phyloP scores from a whole-genome alignment of 345 rosid genomes.

The Populus deltoides region DNA sequence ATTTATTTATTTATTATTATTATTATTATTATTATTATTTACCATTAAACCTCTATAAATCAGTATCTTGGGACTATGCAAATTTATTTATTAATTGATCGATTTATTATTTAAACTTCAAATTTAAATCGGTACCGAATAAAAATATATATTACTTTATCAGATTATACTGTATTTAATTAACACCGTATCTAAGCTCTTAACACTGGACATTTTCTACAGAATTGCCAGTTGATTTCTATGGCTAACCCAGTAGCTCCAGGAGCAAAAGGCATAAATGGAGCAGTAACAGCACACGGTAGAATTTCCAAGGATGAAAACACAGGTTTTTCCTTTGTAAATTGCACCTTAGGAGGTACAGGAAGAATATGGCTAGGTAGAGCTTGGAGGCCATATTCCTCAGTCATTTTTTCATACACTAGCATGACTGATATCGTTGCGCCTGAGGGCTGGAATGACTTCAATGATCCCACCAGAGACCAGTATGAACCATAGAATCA shows the following conservation, averaged over 20 bases:
- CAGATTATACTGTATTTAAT: no score
- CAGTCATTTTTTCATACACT: constrained; percentile 60
- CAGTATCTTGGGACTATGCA: no score
- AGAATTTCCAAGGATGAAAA: constrained; percentile 67
- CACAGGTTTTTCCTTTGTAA: constrained; percentile 65
- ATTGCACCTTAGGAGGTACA: constrained; percentile 68
- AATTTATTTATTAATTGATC: no score
- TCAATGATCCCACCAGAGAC: constrained; percentile 77
- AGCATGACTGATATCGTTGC: constrained; percentile 75
- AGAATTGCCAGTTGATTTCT: constrained; percentile 72
- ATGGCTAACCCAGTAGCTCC: constrained; percentile 67
- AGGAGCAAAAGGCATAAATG: constrained; percentile 58
- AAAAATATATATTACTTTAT: no score
- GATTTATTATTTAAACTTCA: no score
- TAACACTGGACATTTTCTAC: not conserved
- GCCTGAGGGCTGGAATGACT: constrained; percentile 86
- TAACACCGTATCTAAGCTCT: no score
- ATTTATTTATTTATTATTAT: no score
- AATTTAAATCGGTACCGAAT: no score
- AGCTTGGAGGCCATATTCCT: constrained; percentile 85
- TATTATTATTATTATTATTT: no score
- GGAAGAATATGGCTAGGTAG: constrained; percentile 91
- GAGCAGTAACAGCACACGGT: constrained; percentile 88
- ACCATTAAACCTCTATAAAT: no score
- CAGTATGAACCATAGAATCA: constrained; percentile 31